A percentile compares a stretch with the other conserved stretches of the same genome.
Evolutionary conservation across 1,284 basidiomycete species (phyloP).

Genomic region (Leccinum subrobustum): DNA sequence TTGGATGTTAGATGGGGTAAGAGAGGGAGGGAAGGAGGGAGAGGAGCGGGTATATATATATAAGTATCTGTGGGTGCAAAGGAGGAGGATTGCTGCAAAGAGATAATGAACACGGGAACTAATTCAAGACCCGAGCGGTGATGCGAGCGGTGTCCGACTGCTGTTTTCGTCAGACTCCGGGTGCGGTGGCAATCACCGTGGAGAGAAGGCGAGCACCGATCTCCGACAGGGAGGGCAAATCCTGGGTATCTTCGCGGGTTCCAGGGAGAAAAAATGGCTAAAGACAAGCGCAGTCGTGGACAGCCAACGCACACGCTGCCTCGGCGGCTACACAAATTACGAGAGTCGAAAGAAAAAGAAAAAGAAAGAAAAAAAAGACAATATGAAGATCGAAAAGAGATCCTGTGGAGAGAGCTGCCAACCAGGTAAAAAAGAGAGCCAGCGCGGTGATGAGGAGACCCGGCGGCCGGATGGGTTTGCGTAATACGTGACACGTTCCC

Average conservation of each 20-base stretch:
- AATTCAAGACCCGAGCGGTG: slow-evolving; percentile 21
- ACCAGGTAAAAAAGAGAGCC: neutral
- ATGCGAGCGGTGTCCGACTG: slow-evolving; percentile 10
- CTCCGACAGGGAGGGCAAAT: slow-evolving; percentile 25
- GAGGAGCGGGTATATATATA: slow-evolving; percentile 13
- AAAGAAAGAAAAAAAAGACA: neutral
- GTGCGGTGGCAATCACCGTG: slow-evolving; percentile 29
- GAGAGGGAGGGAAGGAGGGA: neutral
- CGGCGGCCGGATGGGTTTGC: neutral
- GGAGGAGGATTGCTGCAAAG: slow-evolving; percentile 12
- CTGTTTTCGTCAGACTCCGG: neutral
- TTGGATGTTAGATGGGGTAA: slow-evolving; percentile 2
- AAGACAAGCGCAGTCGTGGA: slow-evolving; percentile 1
- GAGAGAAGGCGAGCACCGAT: slow-evolving; percentile 11
- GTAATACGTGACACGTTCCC: slow-evolving; percentile 14
- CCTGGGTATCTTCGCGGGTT: slow-evolving; percentile 25
- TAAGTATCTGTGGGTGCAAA: neutral
- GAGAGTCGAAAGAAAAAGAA: neutral
- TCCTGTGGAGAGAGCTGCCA: neutral
- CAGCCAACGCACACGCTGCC: neutral
- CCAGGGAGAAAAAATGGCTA: neutral
- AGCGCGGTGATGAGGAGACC: neutral
- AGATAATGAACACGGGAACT: slow-evolving; percentile 23
- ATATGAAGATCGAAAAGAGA: neutral
- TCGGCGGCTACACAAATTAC: neutral